Evolutionary conservation across 108 stramenopile species (phyloP), one percentile per base, ranked within the genome.

Genomic region (Cylindrotheca closterium): DNA sequence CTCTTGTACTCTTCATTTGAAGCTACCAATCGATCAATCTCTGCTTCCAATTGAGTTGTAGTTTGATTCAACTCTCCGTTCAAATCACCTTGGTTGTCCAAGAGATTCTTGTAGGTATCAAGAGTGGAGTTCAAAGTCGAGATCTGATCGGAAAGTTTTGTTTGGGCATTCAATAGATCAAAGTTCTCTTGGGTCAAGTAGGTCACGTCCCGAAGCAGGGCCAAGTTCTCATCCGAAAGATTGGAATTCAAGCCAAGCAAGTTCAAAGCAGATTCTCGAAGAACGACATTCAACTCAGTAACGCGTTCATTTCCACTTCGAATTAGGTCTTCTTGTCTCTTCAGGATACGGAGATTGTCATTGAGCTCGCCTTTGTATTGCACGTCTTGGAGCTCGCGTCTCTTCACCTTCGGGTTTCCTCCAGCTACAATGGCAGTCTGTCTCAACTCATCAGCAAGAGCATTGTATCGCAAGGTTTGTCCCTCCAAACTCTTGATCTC

Each of bases 11-110:
- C 53, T 22, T 80, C 56, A 30, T 69, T 67, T 18, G 71, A 53
- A 21, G 23, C 26, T 30, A 31, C 45, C 12, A 76, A 51, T 26
- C 75, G 71, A 45, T 76, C 74, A 28, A 73, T 51, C 49, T 80
- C 22, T 8, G 17, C 50, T 21, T 61, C 57, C 23, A 80, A 67
- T 1, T 24, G 18, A 28, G 15, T 7, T 15, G 37, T 42, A 42
- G 37, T 42, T 15, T 42, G 37, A 15, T 42, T 42, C 37, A 42
- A 42, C 15, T 42, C 37, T 42, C 37, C 37, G 15, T 42, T 42
- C 10, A 42, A 15, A 42, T 42, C 37, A 7, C 10, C 7, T 7
- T 42, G 37, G 37, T 42, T 42, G 15, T 42, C 37, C 37, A 42
- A 42, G 10, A 42, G 37, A 42, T 42, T 15, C 37, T 42, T 7